phyloP scores from a whole-genome alignment of 73 alveolate genomes.

The Paramecium caudatum region DNA sequence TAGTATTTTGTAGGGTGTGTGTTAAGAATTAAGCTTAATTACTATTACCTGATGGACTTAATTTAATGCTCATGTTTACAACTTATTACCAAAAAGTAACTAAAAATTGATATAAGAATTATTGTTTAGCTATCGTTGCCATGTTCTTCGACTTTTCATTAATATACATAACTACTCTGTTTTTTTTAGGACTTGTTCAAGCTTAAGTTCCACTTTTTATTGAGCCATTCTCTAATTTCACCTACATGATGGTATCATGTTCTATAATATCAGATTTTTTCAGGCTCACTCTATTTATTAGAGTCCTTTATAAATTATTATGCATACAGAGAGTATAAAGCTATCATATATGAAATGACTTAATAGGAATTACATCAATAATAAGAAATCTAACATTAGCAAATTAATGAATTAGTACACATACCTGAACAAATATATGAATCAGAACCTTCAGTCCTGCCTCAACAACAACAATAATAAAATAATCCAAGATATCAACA shows the following conservation, averaged over 20 bases:
- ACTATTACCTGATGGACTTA: not conserved
- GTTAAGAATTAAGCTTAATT: not conserved
- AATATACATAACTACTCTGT: not conserved
- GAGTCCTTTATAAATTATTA: not conserved
- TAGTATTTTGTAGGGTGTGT: not conserved
- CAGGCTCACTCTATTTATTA: not conserved
- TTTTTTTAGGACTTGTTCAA: constrained; percentile 12
- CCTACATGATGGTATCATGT: constrained; percentile 13
- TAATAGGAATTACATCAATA: too few relatives aligned
- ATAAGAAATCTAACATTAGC: too few relatives aligned
- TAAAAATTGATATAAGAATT: not conserved
- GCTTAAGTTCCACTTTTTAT: not conserved
- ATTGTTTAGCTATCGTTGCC: not conserved
- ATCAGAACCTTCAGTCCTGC: too few relatives aligned
- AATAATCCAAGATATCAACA: too few relatives aligned
- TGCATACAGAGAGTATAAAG: not conserved
- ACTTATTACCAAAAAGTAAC: constrained; percentile 9
- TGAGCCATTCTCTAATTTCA: not conserved
- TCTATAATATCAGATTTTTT: not conserved
- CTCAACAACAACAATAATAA: too few relatives aligned
- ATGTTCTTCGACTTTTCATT: constrained; percentile 8
- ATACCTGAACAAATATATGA: too few relatives aligned
- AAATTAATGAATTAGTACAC: too few relatives aligned
- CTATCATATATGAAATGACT: constrained; percentile 11
- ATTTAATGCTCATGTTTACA: not conserved